Percentiles rank a stretch among this genome's conserved stretches.
phyloP scores from a whole-genome alignment of 768 basidiomycete species.

The Holtermanniella nyarrowii region DNA sequence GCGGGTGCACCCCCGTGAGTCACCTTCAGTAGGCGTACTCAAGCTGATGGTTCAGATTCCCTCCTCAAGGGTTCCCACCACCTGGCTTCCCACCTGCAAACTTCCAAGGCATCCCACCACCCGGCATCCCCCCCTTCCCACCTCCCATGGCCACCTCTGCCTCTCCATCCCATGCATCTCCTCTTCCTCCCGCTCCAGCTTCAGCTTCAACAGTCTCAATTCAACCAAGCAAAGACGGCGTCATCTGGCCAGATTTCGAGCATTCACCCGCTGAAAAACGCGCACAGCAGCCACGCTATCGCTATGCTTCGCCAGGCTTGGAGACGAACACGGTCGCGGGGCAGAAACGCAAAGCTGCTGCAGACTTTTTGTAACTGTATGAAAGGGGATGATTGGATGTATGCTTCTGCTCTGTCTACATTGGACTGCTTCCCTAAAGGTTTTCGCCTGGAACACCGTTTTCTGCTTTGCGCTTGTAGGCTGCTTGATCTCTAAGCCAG shows the following conservation, averaged over 20 bases:
- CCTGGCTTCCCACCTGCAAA: slow-evolving; percentile 22
- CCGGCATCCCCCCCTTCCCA: slow-evolving; percentile 10
- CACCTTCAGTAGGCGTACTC: not conserved
- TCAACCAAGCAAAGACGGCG: slow-evolving; percentile 35
- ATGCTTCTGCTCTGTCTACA: not conserved
- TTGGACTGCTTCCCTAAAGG: not conserved
- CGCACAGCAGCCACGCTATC: slow-evolving; percentile 34
- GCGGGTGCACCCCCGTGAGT: slow-evolving; percentile 43
- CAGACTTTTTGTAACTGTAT: slow-evolving; percentile 53
- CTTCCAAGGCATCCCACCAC: slow-evolving; percentile 26
- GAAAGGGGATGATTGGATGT: not conserved
- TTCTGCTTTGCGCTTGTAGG: slow-evolving; percentile 39
- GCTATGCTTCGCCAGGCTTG: slow-evolving; percentile 27
- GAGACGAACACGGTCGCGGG: slow-evolving; percentile 10
- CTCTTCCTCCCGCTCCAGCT: slow-evolving; percentile 2
- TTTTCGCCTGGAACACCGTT: slow-evolving; percentile 40
- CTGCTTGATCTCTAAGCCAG: slow-evolving; percentile 42
- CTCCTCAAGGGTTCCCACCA: slow-evolving; percentile 52
- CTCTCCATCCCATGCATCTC: slow-evolving; percentile 1
- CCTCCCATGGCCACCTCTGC: slow-evolving; percentile 1
- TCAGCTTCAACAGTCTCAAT: slow-evolving; percentile 12
- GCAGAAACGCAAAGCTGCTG: slow-evolving; percentile 38
- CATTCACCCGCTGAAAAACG: slow-evolving; percentile 36
- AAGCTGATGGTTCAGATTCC: slow-evolving; percentile 38
- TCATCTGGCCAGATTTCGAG: slow-evolving; percentile 38